Evolutionary conservation across 139 green algal species (phyloP).

Genomic region (Chlorella sp.): DNA sequence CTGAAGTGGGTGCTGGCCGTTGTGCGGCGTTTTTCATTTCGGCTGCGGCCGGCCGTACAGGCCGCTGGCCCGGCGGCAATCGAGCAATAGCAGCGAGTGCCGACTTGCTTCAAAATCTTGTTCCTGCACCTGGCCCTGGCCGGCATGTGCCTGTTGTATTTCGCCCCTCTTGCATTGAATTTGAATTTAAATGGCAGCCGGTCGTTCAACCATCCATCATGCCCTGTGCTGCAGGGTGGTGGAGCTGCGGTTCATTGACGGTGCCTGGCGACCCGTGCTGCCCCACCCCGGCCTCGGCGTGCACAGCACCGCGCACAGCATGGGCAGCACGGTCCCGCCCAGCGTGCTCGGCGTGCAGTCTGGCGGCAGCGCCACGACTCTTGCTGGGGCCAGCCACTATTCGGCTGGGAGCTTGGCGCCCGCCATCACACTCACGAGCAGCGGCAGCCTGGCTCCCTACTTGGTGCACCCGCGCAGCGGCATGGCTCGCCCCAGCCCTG

Average conservation of each 20-base stretch:
- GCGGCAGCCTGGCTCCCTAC: neutral
- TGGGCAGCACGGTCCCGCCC: neutral
- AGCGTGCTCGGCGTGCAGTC: too few relatives aligned
- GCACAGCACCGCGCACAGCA: neutral
- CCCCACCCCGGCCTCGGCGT: neutral
- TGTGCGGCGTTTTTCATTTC: too few relatives aligned
- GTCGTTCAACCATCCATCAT: neutral
- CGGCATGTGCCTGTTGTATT: neutral
- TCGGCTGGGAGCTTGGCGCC: neutral
- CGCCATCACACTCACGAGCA: neutral
- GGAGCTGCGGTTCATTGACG: neutral
- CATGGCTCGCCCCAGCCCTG: too few relatives aligned
- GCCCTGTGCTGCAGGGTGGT: neutral
- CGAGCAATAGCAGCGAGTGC: too few relatives aligned
- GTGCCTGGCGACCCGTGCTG: neutral
- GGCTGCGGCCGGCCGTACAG: too few relatives aligned
- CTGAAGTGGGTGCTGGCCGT: too few relatives aligned
- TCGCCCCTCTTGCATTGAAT: neutral
- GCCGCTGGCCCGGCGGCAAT: too few relatives aligned
- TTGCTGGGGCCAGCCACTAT: too few relatives aligned
- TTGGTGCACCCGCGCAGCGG: too few relatives aligned
- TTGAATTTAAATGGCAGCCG: neutral
- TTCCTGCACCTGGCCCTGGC: neutral
- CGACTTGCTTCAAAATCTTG: too few relatives aligned
- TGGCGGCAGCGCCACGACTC: too few relatives aligned